Base-by-base conservation (phyloP, 2,329 filamentous ascomycete genomes). In the Penicillium aurantiogriseum region DNA sequence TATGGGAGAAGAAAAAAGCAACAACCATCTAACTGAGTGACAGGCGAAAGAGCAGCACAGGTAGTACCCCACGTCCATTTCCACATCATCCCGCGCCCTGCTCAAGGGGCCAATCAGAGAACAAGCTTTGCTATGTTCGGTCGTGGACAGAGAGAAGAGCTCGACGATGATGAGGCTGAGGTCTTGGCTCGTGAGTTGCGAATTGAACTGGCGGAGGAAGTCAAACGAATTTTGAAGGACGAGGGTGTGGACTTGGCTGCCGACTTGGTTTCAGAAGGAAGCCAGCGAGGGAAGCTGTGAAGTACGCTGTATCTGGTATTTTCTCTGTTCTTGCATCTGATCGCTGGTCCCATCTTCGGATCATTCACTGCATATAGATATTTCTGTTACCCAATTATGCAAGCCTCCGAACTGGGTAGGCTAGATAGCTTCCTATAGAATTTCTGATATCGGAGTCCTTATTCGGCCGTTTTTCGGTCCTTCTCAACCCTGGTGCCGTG, bases 61-160 rank as follows among this genome's bases (percentile, higher is more conserved):
- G 91, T 96, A 17, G 92, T 97, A 2, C 89, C 89, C 23, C 93
- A 97, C 74, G 88, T 95, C 48, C 93, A 99, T 74, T 97, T 95
- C 73, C 94, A 99, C 68, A 83, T 97, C 51, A 95, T 99, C 35
- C 93, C 93, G 0, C 80, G 93, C 38, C 92, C 92, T 45, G 71
- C 75, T 2, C 57, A 71, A 38, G 70, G 74, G 35, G 51, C 56
- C 43, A 44, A 60, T 56, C 35, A 69, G 25, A 68, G 62, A 52
- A 64, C 64, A 47, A 72, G 72, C 50, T 79, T 75, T 62, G 73
- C 76, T 38, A 77, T 80, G 70, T 80, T 80, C 66, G 78, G 78
- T 6, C 72, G 76, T 3, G 79, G 80, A 15, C 73, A 76, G 67
- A 71, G 78, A 52, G 72, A 79, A 21, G 78, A 80, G 33, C 67